These are phyloP conservation scores for Musa beccarii DNA, from an alignment of 176 grass and related monocot species.

Conservation along the genomic window DNA sequence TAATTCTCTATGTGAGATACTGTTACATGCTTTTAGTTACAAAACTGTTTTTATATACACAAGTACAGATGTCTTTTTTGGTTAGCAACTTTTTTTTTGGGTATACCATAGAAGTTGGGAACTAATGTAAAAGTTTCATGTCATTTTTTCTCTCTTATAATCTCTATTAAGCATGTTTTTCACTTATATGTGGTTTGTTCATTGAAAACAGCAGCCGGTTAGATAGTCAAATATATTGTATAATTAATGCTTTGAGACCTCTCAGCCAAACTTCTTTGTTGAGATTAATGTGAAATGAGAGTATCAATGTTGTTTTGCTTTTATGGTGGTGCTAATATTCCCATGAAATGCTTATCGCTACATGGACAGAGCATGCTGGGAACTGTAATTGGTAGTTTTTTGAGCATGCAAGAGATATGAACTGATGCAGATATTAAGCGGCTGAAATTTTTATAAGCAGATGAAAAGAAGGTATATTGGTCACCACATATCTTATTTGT, in stretches of 20 bases:
- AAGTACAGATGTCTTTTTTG: not conserved
- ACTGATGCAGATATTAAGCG: too few relatives aligned
- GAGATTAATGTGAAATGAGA: not conserved
- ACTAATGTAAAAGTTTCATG: too few relatives aligned
- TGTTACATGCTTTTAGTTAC: not conserved
- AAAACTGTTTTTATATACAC: not conserved
- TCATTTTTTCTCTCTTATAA: too few relatives aligned
- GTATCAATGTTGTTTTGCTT: too few relatives aligned
- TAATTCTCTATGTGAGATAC: conserved; percentile 22
- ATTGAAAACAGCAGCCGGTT: not conserved
- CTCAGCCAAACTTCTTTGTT: not conserved
- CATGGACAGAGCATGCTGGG: too few relatives aligned
- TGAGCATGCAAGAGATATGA: too few relatives aligned
- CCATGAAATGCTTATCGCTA: too few relatives aligned
- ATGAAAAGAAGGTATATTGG: not conserved
- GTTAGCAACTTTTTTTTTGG: not conserved
- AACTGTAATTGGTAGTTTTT: too few relatives aligned
- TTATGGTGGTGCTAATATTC: too few relatives aligned
- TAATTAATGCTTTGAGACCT: not conserved
- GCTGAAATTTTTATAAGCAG: not conserved
- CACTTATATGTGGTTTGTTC: too few relatives aligned
- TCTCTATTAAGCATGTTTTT: too few relatives aligned
- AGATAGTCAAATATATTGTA: not conserved
- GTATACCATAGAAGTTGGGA: not conserved
- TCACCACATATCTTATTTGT: not conserved